Conservation (phyloP, 2,329 filamentous ascomycete species). For the Colletotrichum sp. region DNA sequence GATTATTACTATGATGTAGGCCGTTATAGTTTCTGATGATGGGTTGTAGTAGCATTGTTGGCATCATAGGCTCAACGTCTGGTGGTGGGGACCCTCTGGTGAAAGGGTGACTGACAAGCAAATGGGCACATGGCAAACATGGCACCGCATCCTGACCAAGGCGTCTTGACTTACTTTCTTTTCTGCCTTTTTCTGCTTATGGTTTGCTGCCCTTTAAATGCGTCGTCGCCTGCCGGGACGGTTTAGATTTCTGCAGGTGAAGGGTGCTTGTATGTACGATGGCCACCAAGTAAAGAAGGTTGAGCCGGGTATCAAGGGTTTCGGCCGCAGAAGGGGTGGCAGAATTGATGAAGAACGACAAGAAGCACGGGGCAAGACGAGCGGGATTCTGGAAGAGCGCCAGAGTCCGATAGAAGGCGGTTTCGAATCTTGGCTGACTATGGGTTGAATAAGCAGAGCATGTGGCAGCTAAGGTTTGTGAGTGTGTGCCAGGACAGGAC, state of each 20-base stretch:
- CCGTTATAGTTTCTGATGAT: not conserved
- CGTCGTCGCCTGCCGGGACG: not conserved
- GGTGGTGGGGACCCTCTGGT: not conserved
- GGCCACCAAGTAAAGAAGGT: not conserved
- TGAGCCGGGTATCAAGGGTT: not conserved
- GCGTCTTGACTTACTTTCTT: not conserved
- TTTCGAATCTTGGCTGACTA: conserved; percentile 20
- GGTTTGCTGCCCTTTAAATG: not conserved
- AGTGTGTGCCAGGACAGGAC: not conserved
- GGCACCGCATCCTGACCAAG: not conserved
- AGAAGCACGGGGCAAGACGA: not conserved
- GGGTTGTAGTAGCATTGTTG: not conserved
- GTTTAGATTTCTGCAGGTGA: not conserved
- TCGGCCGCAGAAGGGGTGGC: not conserved
- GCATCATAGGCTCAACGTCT: not conserved
- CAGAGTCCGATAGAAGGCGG: conserved; percentile 7
- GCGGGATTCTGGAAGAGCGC: conserved; percentile 7
- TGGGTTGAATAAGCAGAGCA: conserved; percentile 14
- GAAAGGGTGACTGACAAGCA: not conserved
- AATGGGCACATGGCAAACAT: not conserved
- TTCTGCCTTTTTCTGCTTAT: not conserved
- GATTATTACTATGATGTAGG: not conserved
- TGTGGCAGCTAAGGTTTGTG: conserved; percentile 13
- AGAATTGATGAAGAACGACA: not conserved
- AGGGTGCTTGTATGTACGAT: not conserved